Base-by-base conservation (phyloP, 2,329 filamentous ascomycete genomes). In the Cryphonectria japonica region DNA sequence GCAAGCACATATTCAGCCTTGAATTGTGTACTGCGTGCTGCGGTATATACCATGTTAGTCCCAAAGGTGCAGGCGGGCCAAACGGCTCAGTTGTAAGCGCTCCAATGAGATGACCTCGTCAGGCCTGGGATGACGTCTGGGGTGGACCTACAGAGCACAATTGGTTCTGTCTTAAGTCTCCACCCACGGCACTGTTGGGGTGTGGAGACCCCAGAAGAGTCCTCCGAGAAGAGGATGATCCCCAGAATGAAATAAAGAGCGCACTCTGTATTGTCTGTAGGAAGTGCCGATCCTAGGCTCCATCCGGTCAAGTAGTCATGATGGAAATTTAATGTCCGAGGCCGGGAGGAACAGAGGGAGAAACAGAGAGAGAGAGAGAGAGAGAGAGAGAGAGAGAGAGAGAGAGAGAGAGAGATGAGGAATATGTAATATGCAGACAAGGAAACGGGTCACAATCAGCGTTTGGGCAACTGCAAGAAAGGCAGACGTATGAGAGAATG, bases 81-180 rank as follows among this genome's bases (percentile, higher is more conserved):
- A 46, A 46, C 61, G 61, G 37, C 29, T 22, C 8, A 26, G 22
- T 16, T 67, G 14, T 26, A 67, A 67, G 66, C 66, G 66, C 66
- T 59, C 66, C 66, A 67, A 67, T 67, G 37, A 60, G 8, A 41
- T 13, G 66, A 14, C 16, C 9, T 61, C 11, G 29, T n/a, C 43
- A 2, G 34, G 32, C 26, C 37, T 54, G 26, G 59, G 29, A 69
- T 69, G 69, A 71, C 69, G 69, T 71, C 39, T 37, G 19, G 16
- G 6, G 67, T 62, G 69, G 66, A 50, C 26, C 69, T 54, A n/a
- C 43, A 46, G 3, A 19, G 43, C 43, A 22, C 13, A 34, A 52
- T 52, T 43, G 43, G 61, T 46, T 62, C 66, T 54, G 32, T 41
- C 64, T 37, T 32, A 14, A 9, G 43, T n/a, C 26, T 29, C 62